These are phyloP conservation scores for Starmerella ratchasimensis DNA, from an alignment of 805 yeast species.

Conservation along the genomic window DNA sequence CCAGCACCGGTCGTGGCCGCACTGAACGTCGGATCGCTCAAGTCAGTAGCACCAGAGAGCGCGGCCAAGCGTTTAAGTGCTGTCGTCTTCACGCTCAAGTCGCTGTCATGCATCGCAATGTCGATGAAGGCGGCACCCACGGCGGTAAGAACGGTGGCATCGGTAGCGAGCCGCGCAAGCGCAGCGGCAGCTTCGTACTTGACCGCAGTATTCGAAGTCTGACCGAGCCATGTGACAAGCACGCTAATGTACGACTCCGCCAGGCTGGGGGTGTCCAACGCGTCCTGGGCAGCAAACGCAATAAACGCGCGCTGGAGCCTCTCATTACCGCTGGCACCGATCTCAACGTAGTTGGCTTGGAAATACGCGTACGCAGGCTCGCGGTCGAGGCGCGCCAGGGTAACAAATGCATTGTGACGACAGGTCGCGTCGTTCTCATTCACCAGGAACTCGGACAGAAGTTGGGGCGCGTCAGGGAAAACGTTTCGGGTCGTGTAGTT, in stretches of 20 bases:
- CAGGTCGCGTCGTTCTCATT: constrained; percentile 88
- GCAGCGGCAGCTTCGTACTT: constrained; percentile 86
- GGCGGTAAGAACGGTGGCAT: constrained; percentile 52
- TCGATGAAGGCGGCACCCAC: constrained; percentile 82
- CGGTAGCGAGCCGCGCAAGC: constrained; percentile 41
- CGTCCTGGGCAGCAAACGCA: constrained; percentile 80
- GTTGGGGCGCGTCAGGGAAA: constrained; percentile 89
- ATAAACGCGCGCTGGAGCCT: constrained; percentile 77
- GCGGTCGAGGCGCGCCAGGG: constrained; percentile 68
- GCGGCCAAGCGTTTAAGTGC: constrained; percentile 76
- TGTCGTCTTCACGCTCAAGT: constrained; percentile 85
- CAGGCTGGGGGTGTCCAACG: constrained; percentile 47
- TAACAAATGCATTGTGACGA: constrained; percentile 87
- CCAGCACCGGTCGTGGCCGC: too few relatives aligned
- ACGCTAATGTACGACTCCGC: constrained; percentile 59
- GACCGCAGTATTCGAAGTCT: constrained; percentile 31
- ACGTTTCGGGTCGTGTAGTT: constrained; percentile 58
- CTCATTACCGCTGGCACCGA: constrained; percentile 55
- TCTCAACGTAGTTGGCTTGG: constrained; percentile 48
- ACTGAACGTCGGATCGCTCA: too few relatives aligned
- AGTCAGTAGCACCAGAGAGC: constrained; percentile 51
- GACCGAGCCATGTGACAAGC: constrained; percentile 47
- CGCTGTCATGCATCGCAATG: constrained; percentile 83
- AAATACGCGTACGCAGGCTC: constrained; percentile 73
- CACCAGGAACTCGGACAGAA: constrained; percentile 54